Conservation (phyloP, 2,329 filamentous ascomycete genomes). For the Juglanconis oblonga region DNA sequence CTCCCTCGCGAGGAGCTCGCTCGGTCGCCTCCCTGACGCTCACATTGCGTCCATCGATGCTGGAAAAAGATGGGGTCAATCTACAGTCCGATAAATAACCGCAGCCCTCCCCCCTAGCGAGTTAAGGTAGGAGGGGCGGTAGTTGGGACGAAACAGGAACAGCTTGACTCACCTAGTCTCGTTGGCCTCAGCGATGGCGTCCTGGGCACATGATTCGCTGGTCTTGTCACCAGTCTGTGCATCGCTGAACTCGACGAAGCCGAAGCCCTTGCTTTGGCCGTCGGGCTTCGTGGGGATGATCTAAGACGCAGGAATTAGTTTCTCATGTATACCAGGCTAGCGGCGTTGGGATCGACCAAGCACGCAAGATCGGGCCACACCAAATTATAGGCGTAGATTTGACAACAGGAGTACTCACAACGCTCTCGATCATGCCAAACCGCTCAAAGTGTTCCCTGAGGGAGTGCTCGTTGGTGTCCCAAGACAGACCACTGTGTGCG, state of each 20-base stretch:
- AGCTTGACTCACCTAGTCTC: neutral
- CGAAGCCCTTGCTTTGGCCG: constrained; percentile 1
- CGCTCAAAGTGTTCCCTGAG: neutral
- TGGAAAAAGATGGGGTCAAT: neutral
- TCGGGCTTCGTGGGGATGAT: neutral
- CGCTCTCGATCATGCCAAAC: neutral
- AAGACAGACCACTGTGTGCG: neutral
- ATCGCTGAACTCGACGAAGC: constrained; percentile 4
- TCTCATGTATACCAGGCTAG: neutral
- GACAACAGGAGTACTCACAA: neutral
- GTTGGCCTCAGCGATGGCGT: neutral
- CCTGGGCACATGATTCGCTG: neutral
- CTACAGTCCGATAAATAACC: neutral
- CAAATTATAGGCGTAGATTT: neutral
- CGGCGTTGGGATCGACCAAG: too few relatives aligned
- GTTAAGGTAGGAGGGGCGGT: neutral
- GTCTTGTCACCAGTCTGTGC: neutral
- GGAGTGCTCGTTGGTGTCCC: neutral
- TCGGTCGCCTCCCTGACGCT: neutral
- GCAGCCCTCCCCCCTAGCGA: neutral
- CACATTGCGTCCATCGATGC: neutral
- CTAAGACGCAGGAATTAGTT: neutral
- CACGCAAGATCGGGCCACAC: neutral
- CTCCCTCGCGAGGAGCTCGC: neutral
- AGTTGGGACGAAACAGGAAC: neutral